Evolutionary conservation across 2,329 filamentous ascomycete species (phyloP), one percentile per base, ranked within the genome.

Genomic region (Aspergillus pseudoglaucus): DNA sequence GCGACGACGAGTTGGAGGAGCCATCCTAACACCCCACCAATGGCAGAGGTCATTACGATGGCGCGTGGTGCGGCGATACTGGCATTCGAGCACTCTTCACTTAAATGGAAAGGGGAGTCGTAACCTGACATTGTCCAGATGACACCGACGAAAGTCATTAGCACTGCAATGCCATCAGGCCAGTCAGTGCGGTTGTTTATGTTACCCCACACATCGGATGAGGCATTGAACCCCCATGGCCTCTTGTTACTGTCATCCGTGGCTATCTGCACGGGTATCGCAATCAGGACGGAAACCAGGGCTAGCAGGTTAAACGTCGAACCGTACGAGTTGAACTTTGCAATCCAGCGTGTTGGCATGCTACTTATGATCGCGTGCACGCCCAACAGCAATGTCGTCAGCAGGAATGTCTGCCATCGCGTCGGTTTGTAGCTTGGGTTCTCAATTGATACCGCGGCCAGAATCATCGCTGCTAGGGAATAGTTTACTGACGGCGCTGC

Each of bases 51-150:
- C 60, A 88, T 71, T 33, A 87, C 79, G 45, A 88, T 89, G 6
- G 85, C 85, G 10, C 85, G 79, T 0, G 85, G 85, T 8, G 83
- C 79, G 25, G 85, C 84, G 41, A 88, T 68, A 55, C 79, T 82
- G 23, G 85, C 85, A 56, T 88, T 88, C 50, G 81, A 83, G 65
- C 85, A 88, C 65, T 89, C 85, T 60, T 89, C 85, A 3, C 81
- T 78, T n/a, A 88, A 67, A 66, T 88, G 85, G 63, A 88, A 88
- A 0, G 84, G 80, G 0, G 77, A 77, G 63, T 87, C 83, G 60
- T 85, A 86, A 37, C 83, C 82, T 5, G 75, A 75, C 76, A 83
- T 83, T 4, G 82, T 85, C 82, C 82, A 85, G 53, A 86, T 84
- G 30, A 85, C 83, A 23, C 78, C 77, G 39, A 86, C 77, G 62